Evolutionary conservation across 2,329 filamentous ascomycete genomes (phyloP).

Genomic region (Diaporthe batatas): DNA sequence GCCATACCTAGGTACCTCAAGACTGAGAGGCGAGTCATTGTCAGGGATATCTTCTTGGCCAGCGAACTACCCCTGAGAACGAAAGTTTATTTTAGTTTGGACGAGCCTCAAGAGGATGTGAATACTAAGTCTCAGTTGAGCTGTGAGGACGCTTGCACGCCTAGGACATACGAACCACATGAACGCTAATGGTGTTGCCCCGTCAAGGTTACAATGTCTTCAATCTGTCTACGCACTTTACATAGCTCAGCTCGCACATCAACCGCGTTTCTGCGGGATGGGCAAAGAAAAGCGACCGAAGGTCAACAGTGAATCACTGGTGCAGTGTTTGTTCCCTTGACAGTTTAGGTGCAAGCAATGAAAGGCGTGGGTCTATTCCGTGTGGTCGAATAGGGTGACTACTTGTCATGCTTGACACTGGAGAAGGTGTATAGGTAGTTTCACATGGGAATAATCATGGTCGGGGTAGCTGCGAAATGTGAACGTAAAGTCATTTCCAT

Average conservation of each 20-base stretch:
- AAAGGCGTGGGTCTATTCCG: neutral
- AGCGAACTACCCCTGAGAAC: neutral
- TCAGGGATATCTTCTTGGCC: neutral
- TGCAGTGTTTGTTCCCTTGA: neutral
- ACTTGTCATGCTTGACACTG: neutral
- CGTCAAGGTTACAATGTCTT: neutral
- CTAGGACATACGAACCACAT: neutral
- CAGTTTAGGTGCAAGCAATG: neutral
- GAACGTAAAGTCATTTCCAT: constrained; percentile 29
- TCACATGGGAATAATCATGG: neutral
- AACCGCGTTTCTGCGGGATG: no score
- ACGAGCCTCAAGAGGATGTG: neutral
- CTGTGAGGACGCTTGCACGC: neutral
- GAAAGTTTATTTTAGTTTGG: neutral
- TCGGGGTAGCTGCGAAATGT: neutral
- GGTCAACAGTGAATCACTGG: neutral
- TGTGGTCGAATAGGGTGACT: neutral
- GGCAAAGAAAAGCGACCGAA: neutral
- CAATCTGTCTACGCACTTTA: no score
- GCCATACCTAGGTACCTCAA: neutral
- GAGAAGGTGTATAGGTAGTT: neutral
- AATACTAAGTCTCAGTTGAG: neutral
- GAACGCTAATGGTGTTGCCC: neutral
- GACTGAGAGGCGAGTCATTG: constrained; percentile 10
- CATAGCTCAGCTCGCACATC: neutral